Evolutionary conservation across 345 rosid genomes (phyloP).

Genomic region (Cardamine chenopodiifolia): DNA sequence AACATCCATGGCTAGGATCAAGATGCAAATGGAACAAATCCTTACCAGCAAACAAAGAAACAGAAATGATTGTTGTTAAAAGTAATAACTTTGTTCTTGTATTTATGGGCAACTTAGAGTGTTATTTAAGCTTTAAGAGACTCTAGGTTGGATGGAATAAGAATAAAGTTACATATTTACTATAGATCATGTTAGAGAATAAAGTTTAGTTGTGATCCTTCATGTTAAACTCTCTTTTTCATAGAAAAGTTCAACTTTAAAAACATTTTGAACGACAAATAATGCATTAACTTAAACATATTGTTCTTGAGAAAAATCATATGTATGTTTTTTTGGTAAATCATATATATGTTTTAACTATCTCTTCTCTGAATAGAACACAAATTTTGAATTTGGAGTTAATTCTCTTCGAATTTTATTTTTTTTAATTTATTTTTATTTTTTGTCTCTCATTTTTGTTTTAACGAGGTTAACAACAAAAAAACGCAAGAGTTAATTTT

Average conservation of each 20-base stretch:
- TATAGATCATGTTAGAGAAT: constrained; percentile 33
- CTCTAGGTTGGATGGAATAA: constrained; percentile 39
- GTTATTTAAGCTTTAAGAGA: constrained; percentile 28
- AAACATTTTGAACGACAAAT: background rate
- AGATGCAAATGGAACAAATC: constrained; percentile 28
- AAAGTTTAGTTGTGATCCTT: constrained; percentile 36
- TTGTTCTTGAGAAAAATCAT: background rate
- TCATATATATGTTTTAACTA: too few relatives aligned
- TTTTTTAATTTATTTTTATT: too few relatives aligned
- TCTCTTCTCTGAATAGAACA: too few relatives aligned
- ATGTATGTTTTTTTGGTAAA: too few relatives aligned
- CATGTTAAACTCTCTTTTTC: constrained; percentile 25
- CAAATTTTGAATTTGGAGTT: too few relatives aligned
- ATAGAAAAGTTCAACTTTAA: background rate
- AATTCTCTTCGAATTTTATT: too few relatives aligned
- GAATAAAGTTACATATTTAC: constrained; percentile 35
- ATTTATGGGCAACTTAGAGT: constrained; percentile 14
- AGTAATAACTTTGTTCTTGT: constrained; percentile 25
- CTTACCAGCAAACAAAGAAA: constrained; percentile 29
- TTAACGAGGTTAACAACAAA: too few relatives aligned
- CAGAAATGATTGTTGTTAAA: constrained; percentile 19
- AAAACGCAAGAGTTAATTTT: too few relatives aligned
- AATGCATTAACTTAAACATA: background rate
- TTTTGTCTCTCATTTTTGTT: too few relatives aligned
- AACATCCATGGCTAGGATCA: constrained; percentile 48